Evolutionary conservation across 495 filamentous ascomycete species (phyloP).

Genomic region (Massariosphaeria phaeospora): DNA sequence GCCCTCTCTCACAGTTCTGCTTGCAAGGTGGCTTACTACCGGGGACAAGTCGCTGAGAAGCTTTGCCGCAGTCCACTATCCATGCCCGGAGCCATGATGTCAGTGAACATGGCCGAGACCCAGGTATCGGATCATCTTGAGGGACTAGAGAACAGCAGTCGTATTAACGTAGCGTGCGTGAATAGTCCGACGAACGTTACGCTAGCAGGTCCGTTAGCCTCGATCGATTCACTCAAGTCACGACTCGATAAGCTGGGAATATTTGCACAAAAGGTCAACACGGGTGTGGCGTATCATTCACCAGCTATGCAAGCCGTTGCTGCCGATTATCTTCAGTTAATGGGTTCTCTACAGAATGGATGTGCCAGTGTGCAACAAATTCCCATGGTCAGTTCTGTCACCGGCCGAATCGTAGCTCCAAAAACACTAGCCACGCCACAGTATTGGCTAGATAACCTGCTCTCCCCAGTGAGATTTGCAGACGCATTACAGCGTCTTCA

Average conservation of each 20-base stretch:
- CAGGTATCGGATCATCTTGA: not conserved
- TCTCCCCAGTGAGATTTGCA: not conserved
- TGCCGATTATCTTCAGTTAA: not conserved
- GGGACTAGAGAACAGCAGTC: too few relatives aligned
- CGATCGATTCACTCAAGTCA: not conserved
- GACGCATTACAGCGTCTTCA: not conserved
- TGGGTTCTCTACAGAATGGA: not conserved
- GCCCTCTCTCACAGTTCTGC: not conserved
- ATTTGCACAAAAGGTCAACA: constrained; percentile 30
- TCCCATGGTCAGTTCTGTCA: too few relatives aligned
- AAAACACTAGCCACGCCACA: too few relatives aligned
- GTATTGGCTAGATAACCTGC: constrained; percentile 11
- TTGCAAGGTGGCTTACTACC: not conserved
- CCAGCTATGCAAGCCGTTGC: constrained; percentile 30
- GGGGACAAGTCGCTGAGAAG: not conserved
- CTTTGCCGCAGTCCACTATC: not conserved
- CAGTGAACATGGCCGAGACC: not conserved
- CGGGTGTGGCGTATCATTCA: constrained; percentile 40
- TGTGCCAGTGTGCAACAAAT: too few relatives aligned
- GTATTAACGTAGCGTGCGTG: not conserved
- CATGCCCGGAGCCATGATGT: not conserved
- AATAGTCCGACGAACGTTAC: constrained; percentile 3
- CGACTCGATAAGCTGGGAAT: not conserved
- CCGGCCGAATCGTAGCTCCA: too few relatives aligned
- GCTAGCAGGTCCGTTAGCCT: not conserved